Base-by-base conservation (phyloP, 768 basidiomycete species). In the Tylopilus subfusipes region DNA sequence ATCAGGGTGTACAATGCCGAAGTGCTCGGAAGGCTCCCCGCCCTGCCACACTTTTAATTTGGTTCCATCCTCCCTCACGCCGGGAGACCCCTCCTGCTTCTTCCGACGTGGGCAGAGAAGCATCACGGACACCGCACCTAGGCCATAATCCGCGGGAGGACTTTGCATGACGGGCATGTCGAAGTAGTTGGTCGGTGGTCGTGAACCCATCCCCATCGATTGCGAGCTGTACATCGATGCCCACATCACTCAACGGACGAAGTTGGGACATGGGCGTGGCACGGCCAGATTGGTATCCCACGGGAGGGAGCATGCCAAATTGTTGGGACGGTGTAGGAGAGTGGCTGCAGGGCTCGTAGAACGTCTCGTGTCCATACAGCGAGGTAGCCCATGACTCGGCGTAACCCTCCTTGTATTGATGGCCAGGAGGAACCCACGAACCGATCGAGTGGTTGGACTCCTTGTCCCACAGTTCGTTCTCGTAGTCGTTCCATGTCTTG, bases 1-100 rank as follows among this genome's bases (percentile, higher is more conserved):
- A 79, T 90, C 72, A 99, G 98, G 71, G 98, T 99, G 96, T 98
- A 95, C 74, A 78, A 79, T 42, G 96, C 93, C 34, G 95, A 99
- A 70, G 96, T 99, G 0, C 78, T 98, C 12, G 89, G 87, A 54
- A 98, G 97, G 65, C 84, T 98, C 3, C 96, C n/a, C n/a, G n/a
- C n/a, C n/a, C n/a, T n/a, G n/a, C n/a, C n/a, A n/a, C n/a, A n/a
- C n/a, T n/a, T n/a, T n/a, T n/a, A n/a, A n/a, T n/a, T n/a, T n/a
- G n/a, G n/a, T n/a, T n/a, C n/a, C n/a, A n/a, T n/a, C n/a, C n/a
- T n/a, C n/a, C n/a, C n/a, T n/a, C n/a, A n/a, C n/a, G n/a, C n/a
- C n/a, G n/a, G n/a, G n/a, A n/a, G n/a, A n/a, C n/a, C n/a, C n/a
- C n/a, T n/a, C n/a, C n/a, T n/a, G n/a, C n/a, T n/a, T n/a, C n/a